A percentile compares a stretch with the other conserved stretches of the same genome.
Evolutionary conservation across 208 protist species (phyloP).

Genomic region (Leishmania arabica): DNA sequence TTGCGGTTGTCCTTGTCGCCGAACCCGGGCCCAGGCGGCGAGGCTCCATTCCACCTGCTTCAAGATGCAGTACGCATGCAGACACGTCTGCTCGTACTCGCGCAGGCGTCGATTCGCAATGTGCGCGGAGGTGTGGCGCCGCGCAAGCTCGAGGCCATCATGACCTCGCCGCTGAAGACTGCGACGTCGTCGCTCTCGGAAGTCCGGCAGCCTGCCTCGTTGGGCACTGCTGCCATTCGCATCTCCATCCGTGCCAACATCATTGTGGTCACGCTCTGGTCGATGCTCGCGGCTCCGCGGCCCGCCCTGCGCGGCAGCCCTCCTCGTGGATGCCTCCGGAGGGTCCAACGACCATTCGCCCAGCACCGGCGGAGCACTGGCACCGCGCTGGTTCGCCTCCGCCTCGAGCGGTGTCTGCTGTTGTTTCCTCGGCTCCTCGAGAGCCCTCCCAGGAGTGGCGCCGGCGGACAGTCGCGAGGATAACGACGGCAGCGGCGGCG

Average conservation of each 20-base stretch:
- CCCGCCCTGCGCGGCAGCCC: neutral
- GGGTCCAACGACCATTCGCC: slow-evolving; percentile 5
- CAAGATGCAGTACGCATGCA: slow-evolving; percentile 22
- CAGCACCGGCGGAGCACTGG: neutral
- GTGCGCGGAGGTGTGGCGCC: neutral
- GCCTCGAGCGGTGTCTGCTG: neutral
- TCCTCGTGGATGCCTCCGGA: neutral
- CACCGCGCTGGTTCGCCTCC: neutral
- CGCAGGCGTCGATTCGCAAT: neutral
- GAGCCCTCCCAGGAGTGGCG: neutral
- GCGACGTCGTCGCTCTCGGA: neutral
- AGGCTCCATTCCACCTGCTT: slow-evolving; percentile 10
- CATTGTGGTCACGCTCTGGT: too few species aligned
- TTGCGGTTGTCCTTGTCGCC: slow-evolving; percentile 3
- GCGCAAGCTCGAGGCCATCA: slow-evolving; percentile 9
- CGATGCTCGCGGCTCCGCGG: neutral
- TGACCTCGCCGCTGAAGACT: neutral
- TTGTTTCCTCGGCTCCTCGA: neutral
- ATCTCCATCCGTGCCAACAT: neutral
- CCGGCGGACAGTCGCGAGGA: neutral
- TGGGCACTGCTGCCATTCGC: neutral
- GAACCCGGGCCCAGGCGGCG: slow-evolving; percentile 6
- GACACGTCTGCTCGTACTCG: slow-evolving; percentile 5
- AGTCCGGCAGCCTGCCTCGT: neutral
- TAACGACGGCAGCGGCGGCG: neutral